These are phyloP conservation scores for Lasiodiplodia hormozganensis DNA, from an alignment of 2,329 filamentous ascomycete species.

Conservation along the genomic window DNA sequence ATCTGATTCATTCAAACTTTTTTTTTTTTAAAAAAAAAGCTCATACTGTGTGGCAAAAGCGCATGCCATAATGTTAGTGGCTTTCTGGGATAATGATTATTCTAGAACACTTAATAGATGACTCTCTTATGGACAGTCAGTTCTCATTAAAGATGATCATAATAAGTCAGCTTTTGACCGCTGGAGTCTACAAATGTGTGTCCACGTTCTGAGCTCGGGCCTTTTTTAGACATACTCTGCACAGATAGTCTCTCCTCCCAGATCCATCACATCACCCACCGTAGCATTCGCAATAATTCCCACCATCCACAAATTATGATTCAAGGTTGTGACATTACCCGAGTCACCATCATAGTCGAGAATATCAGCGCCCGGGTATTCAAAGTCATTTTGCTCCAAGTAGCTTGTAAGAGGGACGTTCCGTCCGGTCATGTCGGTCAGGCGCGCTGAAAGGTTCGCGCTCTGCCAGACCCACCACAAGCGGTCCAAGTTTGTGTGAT, in stretches of 20 bases:
- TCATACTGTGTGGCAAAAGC: too few species aligned
- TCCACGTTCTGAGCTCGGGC: too few species aligned
- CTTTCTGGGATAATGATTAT: too few species aligned
- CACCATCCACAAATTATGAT: constrained; percentile 31
- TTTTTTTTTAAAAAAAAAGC: too few species aligned
- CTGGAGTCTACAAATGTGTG: too few species aligned
- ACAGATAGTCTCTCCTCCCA: constrained; percentile 27
- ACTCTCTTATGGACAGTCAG: too few species aligned
- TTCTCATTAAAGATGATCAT: too few species aligned
- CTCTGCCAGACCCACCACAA: constrained; percentile 56
- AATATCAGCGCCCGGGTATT: constrained; percentile 12
- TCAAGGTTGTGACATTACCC: constrained; percentile 30
- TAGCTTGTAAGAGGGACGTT: constrained; percentile 22
- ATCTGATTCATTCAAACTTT: too few species aligned
- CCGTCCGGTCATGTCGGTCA: constrained; percentile 28
- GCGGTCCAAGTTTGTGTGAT: constrained; percentile 53
- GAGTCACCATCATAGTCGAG: constrained; percentile 30
- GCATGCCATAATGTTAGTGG: too few species aligned
- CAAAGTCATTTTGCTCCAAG: constrained; percentile 26
- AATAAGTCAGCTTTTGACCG: too few species aligned
- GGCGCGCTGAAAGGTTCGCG: constrained; percentile 35
- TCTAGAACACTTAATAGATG: too few species aligned
- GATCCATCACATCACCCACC: constrained; percentile 30
- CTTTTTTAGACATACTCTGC: constrained; percentile 28
- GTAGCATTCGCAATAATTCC: constrained; percentile 30